phyloP scores from a whole-genome alignment of 2,329 filamentous ascomycete genomes.

The Hypocreales sp. region DNA sequence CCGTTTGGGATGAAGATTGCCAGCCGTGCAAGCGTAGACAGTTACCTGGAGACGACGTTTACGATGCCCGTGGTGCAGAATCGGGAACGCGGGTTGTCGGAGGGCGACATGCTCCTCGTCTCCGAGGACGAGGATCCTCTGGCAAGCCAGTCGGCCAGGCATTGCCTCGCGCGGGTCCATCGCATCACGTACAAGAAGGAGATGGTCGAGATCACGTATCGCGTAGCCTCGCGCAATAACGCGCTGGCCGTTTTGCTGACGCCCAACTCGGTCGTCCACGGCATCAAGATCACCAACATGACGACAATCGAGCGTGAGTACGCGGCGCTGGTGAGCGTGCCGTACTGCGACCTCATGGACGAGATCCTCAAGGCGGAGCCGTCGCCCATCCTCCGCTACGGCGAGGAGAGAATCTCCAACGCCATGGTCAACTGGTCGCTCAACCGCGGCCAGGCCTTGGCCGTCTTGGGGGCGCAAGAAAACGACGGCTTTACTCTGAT shows the following conservation, averaged over 20 bases:
- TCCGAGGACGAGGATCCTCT: slow-evolving; percentile 61
- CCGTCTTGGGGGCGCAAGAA: slow-evolving; percentile 79
- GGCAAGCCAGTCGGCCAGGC: slow-evolving; percentile 46
- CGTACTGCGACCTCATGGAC: slow-evolving; percentile 91
- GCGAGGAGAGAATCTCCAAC: slow-evolving; percentile 52
- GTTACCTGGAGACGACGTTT: slow-evolving; percentile 82
- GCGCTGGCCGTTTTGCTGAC: slow-evolving; percentile 47
- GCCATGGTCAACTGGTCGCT: slow-evolving; percentile 66
- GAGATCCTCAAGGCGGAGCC: slow-evolving; percentile 84
- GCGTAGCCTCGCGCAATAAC: slow-evolving; percentile 53
- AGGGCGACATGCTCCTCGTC: slow-evolving; percentile 80
- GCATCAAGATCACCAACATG: slow-evolving; percentile 78
- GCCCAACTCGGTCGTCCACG: slow-evolving; percentile 55
- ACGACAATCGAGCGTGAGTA: slow-evolving; percentile 93
- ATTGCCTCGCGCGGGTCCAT: slow-evolving; percentile 77
- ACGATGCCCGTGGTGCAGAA: slow-evolving; percentile 56
- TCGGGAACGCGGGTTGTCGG: slow-evolving; percentile 56
- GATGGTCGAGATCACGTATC: slow-evolving; percentile 71
- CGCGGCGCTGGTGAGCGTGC: slow-evolving; percentile 74
- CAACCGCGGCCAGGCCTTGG: slow-evolving; percentile 79
- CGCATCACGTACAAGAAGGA: slow-evolving; percentile 69
- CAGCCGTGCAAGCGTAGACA: slow-evolving; percentile 80
- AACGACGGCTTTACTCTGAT: slow-evolving; percentile 97
- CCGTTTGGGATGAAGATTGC: slow-evolving; percentile 78
- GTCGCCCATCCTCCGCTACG: slow-evolving; percentile 72